Evolutionary conservation across 225 moss, liverwort and hornwort genomes (phyloP), one percentile per base, ranked within the genome.

Genomic region (Straminergon stramineum): DNA sequence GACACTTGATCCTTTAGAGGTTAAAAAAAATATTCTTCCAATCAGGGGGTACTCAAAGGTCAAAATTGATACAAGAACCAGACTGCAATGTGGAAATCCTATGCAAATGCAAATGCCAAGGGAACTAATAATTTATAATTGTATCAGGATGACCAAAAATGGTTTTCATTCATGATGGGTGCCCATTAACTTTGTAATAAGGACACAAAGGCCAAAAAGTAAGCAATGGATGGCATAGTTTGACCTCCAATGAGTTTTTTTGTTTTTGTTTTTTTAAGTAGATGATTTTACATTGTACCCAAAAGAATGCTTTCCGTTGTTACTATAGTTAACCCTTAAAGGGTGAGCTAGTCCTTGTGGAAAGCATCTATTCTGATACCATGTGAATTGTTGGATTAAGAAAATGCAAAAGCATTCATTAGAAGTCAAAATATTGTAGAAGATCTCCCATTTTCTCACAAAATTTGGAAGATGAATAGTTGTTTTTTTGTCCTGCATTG

Each of bases 121-220:
- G 66, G 77, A 64, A 77, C 52, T 5, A 62, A 77, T 16, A 41
- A 85, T 41, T 58, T 30, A 20, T 4, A 83, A 35, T 35, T 2
- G 9, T 58, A 66, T 52, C 12, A 32, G 19, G 12, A 69, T 39
- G 84, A 53, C 30, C 4, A 13, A n/a, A 56, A 27, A 43, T 4
- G 18, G 75, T 35, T 51, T 48, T 75, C 26, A 61, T 48, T 31
- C 17, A 62, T 20, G 22, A 55, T 19, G 52, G 10, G 26, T 84
- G 27, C 9, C 9, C 15, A 7, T 71, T 41, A 39, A 70, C 34
- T 66, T 5, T 19, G 6, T 35, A 34, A 66, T n/a, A n/a, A n/a
- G 19, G 19, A 35, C 0, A 2, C 32, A 0, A 9, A 66, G 34
- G 34, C 1, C 2, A 1, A 34, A 9, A 34, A 66, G 66, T 68